Conservation (phyloP, 768 basidiomycete species). For the Russula earlei region DNA sequence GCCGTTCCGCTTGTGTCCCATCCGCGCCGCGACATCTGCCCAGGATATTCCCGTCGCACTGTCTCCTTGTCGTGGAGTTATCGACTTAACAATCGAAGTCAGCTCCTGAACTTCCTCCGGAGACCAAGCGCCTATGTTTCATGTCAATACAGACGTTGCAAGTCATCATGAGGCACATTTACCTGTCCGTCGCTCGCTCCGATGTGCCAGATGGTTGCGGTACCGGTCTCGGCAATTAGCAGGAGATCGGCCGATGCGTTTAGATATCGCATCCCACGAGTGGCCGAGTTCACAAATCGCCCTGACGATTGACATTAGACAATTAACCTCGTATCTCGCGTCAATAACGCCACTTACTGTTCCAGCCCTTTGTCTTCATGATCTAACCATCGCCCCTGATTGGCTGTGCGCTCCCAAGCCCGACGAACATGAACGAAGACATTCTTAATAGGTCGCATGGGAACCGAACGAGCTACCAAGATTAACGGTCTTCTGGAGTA, state of each 20-base stretch:
- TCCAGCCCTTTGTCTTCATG: not conserved
- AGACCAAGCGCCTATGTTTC: not conserved
- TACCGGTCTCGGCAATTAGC: slow-evolving; percentile 5
- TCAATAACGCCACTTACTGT: not conserved
- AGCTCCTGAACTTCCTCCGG: not conserved
- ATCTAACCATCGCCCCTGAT: slow-evolving; percentile 1
- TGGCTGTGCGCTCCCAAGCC: not conserved
- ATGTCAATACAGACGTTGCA: not conserved
- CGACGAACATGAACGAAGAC: slow-evolving; percentile 9
- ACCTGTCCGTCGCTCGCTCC: not conserved
- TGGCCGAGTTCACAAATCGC: slow-evolving; percentile 3
- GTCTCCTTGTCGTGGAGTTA: not conserved
- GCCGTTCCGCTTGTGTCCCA: slow-evolving; percentile 7
- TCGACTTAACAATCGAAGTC: not conserved
- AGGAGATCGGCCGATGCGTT: not conserved
- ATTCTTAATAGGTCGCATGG: slow-evolving; percentile 5
- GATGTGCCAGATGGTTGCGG: slow-evolving; percentile 2
- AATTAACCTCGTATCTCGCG: not conserved
- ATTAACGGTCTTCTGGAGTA: not conserved
- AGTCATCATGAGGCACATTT: not conserved
- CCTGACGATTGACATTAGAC: not conserved
- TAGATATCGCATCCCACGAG: not conserved
- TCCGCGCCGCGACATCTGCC: not conserved
- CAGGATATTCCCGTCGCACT: not conserved
- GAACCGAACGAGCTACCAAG: slow-evolving; percentile 4